Evolutionary conservation across 169 alveolate genomes (phyloP).

Genomic region (Sarcocystis neurona): DNA sequence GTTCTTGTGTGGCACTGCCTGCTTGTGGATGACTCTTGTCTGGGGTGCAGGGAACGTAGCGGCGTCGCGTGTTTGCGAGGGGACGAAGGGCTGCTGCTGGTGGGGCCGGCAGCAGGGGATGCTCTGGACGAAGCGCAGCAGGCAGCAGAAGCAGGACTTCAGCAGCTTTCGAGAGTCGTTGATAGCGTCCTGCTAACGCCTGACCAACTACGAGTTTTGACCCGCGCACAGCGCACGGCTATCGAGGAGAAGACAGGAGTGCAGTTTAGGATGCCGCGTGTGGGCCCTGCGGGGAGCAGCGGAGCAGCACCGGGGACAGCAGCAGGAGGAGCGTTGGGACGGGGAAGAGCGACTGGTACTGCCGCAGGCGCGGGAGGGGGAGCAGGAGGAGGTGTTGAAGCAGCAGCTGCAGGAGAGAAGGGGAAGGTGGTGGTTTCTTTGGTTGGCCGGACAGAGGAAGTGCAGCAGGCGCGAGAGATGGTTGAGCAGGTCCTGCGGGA

Average conservation of each 20-base stretch:
- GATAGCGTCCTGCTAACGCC: background rate
- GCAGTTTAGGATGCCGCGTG: background rate
- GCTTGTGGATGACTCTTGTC: background rate
- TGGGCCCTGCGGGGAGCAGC: too few species aligned
- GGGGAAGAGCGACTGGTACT: background rate
- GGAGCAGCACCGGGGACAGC: background rate
- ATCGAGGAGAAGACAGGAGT: conserved; percentile 18
- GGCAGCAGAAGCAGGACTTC: conserved; percentile 20
- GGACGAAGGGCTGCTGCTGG: background rate
- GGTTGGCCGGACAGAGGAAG: background rate
- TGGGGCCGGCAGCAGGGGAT: background rate
- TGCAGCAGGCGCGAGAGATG: conserved; percentile 1
- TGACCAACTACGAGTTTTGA: background rate
- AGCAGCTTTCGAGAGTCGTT: background rate
- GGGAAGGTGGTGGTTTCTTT: background rate
- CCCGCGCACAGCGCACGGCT: conserved; percentile 14
- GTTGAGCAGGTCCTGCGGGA: background rate
- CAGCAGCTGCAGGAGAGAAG: background rate
- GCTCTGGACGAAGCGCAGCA: background rate
- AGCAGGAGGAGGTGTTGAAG: background rate
- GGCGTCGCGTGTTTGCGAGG: conserved; percentile 13
- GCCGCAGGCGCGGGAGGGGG: too few species aligned
- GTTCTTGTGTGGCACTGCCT: background rate
- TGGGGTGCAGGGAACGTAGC: background rate
- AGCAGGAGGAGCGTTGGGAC: background rate